Evolutionary conservation across 768 basidiomycete species (phyloP).

Genomic region (Phaeotremella fagi): DNA sequence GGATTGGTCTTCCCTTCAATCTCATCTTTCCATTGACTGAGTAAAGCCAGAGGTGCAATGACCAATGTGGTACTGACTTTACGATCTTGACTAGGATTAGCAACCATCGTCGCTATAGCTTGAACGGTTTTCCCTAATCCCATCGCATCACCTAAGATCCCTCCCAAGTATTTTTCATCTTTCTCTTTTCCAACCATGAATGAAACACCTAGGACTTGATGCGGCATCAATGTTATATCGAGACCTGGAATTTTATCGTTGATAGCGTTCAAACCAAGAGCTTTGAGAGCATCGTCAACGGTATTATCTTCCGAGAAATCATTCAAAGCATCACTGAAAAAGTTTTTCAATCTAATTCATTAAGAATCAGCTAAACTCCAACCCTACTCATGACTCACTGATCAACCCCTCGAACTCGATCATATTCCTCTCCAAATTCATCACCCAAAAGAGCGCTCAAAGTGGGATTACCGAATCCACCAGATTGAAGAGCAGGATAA

Average conservation of each 20-base stretch:
- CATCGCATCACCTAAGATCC: conserved; percentile 61
- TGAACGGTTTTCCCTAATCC: conserved; percentile 51
- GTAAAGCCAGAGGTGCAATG: conserved; percentile 61
- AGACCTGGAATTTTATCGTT: conserved; percentile 58
- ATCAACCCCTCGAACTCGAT: conserved; percentile 1
- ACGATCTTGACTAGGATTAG: conserved; percentile 56
- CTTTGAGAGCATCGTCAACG: conserved; percentile 58
- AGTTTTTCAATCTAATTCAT: conserved; percentile 6
- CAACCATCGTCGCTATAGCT: conserved; percentile 63
- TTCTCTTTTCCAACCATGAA: conserved; percentile 63
- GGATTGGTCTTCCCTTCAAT: conserved; percentile 59
- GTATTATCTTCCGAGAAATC: conserved; percentile 52
- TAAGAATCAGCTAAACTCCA: conserved; percentile 13
- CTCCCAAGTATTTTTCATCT: conserved; percentile 30
- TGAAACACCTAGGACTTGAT: conserved; percentile 67
- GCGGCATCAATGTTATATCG: conserved; percentile 62
- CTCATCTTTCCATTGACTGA: conserved; percentile 65
- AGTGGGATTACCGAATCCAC: not conserved
- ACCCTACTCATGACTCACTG: conserved; percentile 3
- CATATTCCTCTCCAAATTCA: conserved; percentile 3
- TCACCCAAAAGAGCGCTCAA: not conserved
- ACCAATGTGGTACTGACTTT: conserved; percentile 63
- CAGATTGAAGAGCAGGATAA: not conserved
- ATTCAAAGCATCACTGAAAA: conserved; percentile 37
- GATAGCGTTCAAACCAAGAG: conserved; percentile 55